Conservation (phyloP, 73 alveolate species). For the Paraurostyla sp. region DNA sequence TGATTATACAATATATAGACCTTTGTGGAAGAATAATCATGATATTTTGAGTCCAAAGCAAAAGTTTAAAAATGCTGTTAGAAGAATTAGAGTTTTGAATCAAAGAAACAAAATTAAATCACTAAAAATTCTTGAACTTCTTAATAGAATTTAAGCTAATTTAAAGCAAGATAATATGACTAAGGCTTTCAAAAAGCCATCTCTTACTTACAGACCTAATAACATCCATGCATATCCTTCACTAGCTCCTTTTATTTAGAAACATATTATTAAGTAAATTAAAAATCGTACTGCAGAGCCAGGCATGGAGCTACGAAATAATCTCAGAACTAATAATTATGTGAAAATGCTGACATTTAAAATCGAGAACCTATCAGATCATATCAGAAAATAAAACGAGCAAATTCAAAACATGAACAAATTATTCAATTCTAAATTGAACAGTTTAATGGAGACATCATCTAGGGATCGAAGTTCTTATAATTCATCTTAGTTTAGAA, state of each 20-base stretch:
- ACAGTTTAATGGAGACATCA: background rate
- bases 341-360: background rate
- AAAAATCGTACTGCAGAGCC: slow-evolving; percentile 7
- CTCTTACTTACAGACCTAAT: background rate
- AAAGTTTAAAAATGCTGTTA: slow-evolving; percentile 27
- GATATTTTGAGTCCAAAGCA: background rate
- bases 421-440: background rate
- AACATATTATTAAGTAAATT: background rate
- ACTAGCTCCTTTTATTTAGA: background rate
- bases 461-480: background rate
- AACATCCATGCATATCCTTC: background rate
- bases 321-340: background rate
- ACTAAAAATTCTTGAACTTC: background rate
- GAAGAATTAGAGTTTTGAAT: background rate
- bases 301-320: background rate
- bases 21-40: slow-evolving; percentile 3
- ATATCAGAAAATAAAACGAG: background rate
- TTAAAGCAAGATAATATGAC: background rate
- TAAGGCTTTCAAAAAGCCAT: background rate
- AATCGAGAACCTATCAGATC: slow-evolving; percentile 13
- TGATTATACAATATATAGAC: slow-evolving; percentile 11
- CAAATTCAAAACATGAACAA: background rate
- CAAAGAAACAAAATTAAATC: slow-evolving; percentile 11
- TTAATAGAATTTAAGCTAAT: background rate
- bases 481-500: background rate